phyloP scores from a whole-genome alignment of 2,329 filamentous ascomycete genomes.

The Diplodia scrobiculata region DNA sequence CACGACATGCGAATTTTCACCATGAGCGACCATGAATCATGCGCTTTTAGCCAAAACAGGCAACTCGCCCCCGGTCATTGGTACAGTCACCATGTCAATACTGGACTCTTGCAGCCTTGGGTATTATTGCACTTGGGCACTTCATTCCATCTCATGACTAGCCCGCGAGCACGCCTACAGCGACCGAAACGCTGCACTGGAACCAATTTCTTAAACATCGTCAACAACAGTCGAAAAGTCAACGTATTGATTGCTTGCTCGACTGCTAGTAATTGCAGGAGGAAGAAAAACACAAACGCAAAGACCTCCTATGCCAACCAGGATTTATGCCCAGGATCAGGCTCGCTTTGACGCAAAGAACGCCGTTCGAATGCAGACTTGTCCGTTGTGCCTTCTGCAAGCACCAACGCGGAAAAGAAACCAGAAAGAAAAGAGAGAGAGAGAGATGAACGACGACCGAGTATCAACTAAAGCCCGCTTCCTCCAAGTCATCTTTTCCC shows the following conservation, averaged over 20 bases:
- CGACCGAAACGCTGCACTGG: background rate
- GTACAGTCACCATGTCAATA: background rate
- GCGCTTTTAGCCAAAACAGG: slow-evolving; percentile 14
- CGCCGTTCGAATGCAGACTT: slow-evolving; percentile 18
- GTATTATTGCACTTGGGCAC: background rate
- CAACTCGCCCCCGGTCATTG: background rate
- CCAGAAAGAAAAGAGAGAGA: background rate
- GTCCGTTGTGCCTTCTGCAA: slow-evolving; percentile 2
- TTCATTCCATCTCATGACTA: background rate
- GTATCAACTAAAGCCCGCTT: background rate
- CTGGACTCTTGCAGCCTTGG: background rate
- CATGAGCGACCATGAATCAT: slow-evolving; percentile 11
- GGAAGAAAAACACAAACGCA: background rate
- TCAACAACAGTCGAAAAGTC: background rate
- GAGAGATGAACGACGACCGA: background rate
- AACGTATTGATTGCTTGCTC: background rate
- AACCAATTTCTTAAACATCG: background rate
- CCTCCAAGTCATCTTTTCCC: background rate
- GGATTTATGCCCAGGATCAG: background rate
- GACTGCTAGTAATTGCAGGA: background rate
- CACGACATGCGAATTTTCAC: background rate
- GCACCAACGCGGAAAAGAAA: background rate
- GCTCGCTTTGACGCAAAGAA: slow-evolving; percentile 10
- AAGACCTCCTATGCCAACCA: slow-evolving; percentile 17
- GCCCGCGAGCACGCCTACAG: background rate